These are phyloP conservation scores for Naganishia vaughanmartiniae DNA, from an alignment of 768 basidiomycete species.

Conservation along the genomic window DNA sequence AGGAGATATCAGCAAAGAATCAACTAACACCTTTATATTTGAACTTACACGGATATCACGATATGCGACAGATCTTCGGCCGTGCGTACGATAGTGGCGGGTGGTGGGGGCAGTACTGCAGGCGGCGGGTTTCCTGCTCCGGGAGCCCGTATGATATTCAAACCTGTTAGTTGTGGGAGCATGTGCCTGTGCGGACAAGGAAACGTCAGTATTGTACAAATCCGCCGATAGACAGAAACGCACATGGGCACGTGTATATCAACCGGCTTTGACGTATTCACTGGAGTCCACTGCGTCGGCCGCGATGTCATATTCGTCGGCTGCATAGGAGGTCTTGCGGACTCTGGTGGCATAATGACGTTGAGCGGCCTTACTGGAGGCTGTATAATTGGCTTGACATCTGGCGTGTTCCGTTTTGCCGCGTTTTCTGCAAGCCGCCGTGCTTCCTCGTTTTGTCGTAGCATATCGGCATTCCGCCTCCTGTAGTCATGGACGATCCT, in stretches of 20 bases:
- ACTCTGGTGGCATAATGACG: too few species aligned
- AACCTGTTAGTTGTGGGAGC: neutral
- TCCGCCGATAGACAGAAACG: neutral
- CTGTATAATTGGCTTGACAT: neutral
- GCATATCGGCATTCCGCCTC: constrained; percentile 14
- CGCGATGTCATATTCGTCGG: neutral
- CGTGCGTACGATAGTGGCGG: constrained; percentile 10
- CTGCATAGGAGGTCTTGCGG: neutral
- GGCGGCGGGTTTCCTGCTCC: neutral
- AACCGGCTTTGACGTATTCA: constrained; percentile 12
- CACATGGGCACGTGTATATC: constrained; percentile 17
- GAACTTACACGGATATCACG: constrained; percentile 20
- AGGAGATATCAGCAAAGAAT: neutral
- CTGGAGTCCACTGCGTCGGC: neutral
- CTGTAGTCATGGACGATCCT: constrained; percentile 2
- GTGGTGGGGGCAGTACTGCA: neutral
- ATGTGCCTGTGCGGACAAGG: neutral
- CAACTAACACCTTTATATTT: too few species aligned
- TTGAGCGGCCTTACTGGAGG: neutral
- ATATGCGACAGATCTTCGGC: constrained; percentile 18
- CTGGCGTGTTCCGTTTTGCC: neutral
- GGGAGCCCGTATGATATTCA: constrained; percentile 19
- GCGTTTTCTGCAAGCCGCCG: neutral
- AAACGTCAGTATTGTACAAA: neutral
- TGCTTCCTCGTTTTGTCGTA: constrained; percentile 13